A percentile compares a stretch with the other conserved stretches of the same genome.
phyloP scores from a whole-genome alignment of 1,284 basidiomycete genomes.

The Schizopora paradoxa region DNA sequence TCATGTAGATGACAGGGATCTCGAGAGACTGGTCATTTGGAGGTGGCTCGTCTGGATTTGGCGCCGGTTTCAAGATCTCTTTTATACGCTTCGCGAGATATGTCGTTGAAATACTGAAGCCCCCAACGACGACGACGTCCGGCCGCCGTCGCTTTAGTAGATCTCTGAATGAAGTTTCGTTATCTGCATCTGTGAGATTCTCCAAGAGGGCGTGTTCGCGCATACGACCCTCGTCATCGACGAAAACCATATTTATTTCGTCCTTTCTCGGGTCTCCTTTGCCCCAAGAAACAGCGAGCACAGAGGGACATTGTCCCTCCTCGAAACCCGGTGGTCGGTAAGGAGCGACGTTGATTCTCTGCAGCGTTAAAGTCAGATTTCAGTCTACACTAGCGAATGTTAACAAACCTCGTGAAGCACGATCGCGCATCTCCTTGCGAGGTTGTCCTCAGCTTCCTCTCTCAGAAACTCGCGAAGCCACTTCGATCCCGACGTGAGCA shows the following conservation, averaged over 20 bases:
- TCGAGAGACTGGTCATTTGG: constrained; percentile 39
- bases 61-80: constrained; percentile 35
- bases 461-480: constrained; percentile 90
- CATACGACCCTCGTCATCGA: constrained; percentile 86
- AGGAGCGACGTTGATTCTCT: constrained; percentile 75
- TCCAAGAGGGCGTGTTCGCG: constrained; percentile 88
- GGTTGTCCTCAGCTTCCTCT: constrained; percentile 84
- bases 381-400: not conserved
- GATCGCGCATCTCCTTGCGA: constrained; percentile 64
- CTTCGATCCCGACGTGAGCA: constrained; percentile 77
- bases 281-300: constrained; percentile 92
- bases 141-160: constrained; percentile 80
- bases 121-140: constrained; percentile 86
- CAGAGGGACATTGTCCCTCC: constrained; percentile 72
- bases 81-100: constrained; percentile 67
- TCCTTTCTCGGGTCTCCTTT: constrained; percentile 92
- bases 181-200: constrained; percentile 70
- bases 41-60: constrained; percentile 24
- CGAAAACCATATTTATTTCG: constrained; percentile 77
- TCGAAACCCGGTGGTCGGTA: constrained; percentile 60
- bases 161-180: constrained; percentile 72
- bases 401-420: constrained; percentile 65
- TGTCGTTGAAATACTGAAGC: constrained; percentile 79
- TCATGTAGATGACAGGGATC: constrained; percentile 78
- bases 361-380: constrained; percentile 20